Evolutionary conservation across 129 eudicot species (phyloP).

Genomic region (Ambrosia artemisiifolia): DNA sequence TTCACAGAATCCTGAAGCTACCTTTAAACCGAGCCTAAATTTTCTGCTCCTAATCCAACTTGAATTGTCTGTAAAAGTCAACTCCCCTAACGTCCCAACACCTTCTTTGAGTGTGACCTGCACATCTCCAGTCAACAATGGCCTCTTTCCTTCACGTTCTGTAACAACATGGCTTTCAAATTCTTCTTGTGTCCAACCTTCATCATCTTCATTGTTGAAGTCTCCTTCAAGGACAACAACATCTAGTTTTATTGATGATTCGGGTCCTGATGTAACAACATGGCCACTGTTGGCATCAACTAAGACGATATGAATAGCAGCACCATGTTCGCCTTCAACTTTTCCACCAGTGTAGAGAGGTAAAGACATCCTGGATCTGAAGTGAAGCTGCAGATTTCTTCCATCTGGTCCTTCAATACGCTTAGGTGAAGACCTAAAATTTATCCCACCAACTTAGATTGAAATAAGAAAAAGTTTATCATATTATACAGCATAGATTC

Average conservation of each 20-base stretch:
- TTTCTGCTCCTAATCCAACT: conserved; percentile 96
- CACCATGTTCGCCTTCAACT: conserved; percentile 95
- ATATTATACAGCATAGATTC: not conserved
- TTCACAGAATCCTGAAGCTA: conserved; percentile 71
- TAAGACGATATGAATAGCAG: conserved; percentile 71
- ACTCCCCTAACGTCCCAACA: conserved; percentile 85
- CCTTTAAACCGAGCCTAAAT: conserved; percentile 81
- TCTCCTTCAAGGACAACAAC: conserved; percentile 88
- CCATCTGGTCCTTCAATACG: conserved; percentile 87
- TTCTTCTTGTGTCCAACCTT: conserved; percentile 78
- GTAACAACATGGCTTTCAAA: conserved; percentile 81
- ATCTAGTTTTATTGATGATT: conserved; percentile 72
- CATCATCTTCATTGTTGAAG: conserved; percentile 82
- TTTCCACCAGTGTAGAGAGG: conserved; percentile 89
- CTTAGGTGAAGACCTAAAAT: conserved; percentile 74
- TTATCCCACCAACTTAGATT: not conserved
- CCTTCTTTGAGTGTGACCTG: conserved; percentile 87
- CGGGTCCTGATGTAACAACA: conserved; percentile 72
- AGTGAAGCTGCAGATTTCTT: conserved; percentile 74
- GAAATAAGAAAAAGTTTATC: not conserved
- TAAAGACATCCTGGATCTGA: conserved; percentile 63
- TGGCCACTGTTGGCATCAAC: conserved; percentile 64
- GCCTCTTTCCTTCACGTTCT: conserved; percentile 93
- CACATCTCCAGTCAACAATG: conserved; percentile 69
- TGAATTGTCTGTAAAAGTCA: conserved; percentile 86